phyloP scores from a whole-genome alignment of 495 filamentous ascomycete genomes.

The Clavariopsis aquatica region DNA sequence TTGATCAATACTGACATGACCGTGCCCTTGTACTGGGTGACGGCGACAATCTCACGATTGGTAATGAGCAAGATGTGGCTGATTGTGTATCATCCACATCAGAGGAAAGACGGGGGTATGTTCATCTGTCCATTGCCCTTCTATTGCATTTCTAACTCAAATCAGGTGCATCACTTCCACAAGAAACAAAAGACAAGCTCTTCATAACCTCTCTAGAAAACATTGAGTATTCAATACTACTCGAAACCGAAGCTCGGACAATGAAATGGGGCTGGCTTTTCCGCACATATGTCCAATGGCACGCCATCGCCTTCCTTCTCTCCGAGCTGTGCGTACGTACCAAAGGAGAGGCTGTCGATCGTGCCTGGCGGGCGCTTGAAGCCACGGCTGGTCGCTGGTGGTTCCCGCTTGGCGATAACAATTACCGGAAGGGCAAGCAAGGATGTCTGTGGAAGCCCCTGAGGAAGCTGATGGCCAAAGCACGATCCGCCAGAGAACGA shows the following conservation, averaged over 20 bases:
- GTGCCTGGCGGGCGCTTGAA: slow-evolving; percentile 78
- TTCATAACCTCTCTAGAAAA: slow-evolving; percentile 75
- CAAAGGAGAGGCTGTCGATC: slow-evolving; percentile 67
- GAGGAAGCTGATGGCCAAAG: slow-evolving; percentile 38
- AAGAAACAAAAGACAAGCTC: slow-evolving; percentile 67
- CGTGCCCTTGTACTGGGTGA: slow-evolving; percentile 67
- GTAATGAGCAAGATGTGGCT: slow-evolving; percentile 71
- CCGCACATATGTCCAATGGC: slow-evolving; percentile 78
- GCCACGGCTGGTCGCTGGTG: slow-evolving; percentile 29
- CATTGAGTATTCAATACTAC: slow-evolving; percentile 67
- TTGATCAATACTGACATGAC: slow-evolving; percentile 61
- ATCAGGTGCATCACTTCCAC: slow-evolving; percentile 44
- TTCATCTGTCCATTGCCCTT: neutral
- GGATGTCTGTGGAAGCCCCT: slow-evolving; percentile 37
- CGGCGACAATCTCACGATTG: slow-evolving; percentile 66
- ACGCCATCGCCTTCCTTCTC: slow-evolving; percentile 73
- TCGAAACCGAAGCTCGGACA: slow-evolving; percentile 62
- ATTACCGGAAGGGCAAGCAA: slow-evolving; percentile 9
- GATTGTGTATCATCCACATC: slow-evolving; percentile 61
- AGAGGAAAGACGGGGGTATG: slow-evolving; percentile 44
- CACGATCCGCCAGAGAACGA: slow-evolving; percentile 33
- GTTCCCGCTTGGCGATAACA: slow-evolving; percentile 21
- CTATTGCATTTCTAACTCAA: slow-evolving; percentile 9
- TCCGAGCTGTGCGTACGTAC: slow-evolving; percentile 76
- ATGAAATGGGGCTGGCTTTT: slow-evolving; percentile 80